Base-by-base conservation (phyloP, 1,139 yeast genomes). In the Kluyveromyces marxianus region DNA sequence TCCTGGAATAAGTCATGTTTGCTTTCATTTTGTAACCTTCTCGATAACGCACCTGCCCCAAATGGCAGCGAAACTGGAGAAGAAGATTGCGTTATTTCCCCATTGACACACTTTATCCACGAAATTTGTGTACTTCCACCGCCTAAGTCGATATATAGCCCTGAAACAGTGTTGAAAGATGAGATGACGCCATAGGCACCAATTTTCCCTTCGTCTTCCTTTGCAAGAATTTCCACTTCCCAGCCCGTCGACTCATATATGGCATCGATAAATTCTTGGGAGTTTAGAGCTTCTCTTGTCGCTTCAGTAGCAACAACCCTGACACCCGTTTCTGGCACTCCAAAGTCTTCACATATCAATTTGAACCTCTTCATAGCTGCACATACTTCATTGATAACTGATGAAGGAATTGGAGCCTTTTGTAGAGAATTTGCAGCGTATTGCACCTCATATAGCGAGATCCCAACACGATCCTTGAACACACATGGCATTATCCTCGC, bases 131-230 rank as follows among this genome's bases (percentile, higher is more conserved):
- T 71, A 7, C 79, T 73, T 0, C 85, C 84, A 32, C 85, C 85
- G 4, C 86, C 85, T 39, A 82, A 66, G 55, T 82, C 87, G 73
- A 81, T 71, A 55, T 77, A 80, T 25, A 81, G 60, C 1, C 88
- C 88, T 26, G 76, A 72, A 2, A 79, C 74, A 30, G 75, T 73
- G 57, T 77, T 74, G 58, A 80, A 80, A 0, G 85, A 78, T 0
- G 86, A 78, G 0, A 83, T 82, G 7, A 81, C 84, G 27, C 88
- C 87, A 54, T 75, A 77, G 0, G 83, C 78, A 7, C 83, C 85
- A 6, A 79, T 72, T 50, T 71, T 67, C 28, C 82, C 83, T 55
- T 82, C 89, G 44, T 77, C 81, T 45, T 74, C 75, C 54, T 76
- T 76, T 46, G 76, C 69, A 43, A 82, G 60, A 26, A 81, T 56